phyloP scores from a whole-genome alignment of 768 basidiomycete species.

The Tulasnella sp. region DNA sequence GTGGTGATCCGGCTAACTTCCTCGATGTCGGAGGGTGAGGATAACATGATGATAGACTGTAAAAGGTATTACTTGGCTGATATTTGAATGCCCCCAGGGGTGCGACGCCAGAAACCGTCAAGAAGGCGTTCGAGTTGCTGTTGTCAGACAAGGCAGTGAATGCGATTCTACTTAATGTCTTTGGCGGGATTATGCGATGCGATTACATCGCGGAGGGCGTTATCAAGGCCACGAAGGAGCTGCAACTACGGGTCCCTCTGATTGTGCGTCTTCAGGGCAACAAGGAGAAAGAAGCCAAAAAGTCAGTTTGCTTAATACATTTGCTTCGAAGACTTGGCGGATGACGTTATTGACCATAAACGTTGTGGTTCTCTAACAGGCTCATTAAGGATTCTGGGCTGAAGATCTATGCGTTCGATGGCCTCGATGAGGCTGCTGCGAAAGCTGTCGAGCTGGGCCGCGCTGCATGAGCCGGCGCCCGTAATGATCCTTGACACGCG shows the following conservation, averaged over 20 bases:
- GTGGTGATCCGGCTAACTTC: slow-evolving; percentile 97
- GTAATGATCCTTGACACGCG: neutral
- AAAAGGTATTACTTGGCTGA: neutral
- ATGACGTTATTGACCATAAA: slow-evolving; percentile 14
- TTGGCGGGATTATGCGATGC: slow-evolving; percentile 98
- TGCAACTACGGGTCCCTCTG: slow-evolving; percentile 72
- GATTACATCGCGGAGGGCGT: slow-evolving; percentile 98
- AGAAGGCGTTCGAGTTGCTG: slow-evolving; percentile 97
- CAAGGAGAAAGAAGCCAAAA: slow-evolving; percentile 90
- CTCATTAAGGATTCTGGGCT: slow-evolving; percentile 90
- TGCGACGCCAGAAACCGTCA: slow-evolving; percentile 98
- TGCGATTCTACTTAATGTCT: slow-evolving; percentile 98
- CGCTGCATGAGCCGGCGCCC: neutral
- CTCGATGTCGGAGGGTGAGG: slow-evolving; percentile 90
- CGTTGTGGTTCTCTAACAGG: slow-evolving; percentile 33
- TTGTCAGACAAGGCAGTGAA: slow-evolving; percentile 85
- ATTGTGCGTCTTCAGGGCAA: slow-evolving; percentile 95
- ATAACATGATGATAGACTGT: neutral
- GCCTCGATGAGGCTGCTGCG: slow-evolving; percentile 83
- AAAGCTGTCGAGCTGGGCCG: slow-evolving; percentile 57
- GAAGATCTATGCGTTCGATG: slow-evolving; percentile 88
- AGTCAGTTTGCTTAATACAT: slow-evolving; percentile 41
- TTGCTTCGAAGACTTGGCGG: neutral
- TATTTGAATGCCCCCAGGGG: slow-evolving; percentile 41
- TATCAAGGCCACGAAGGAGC: slow-evolving; percentile 93